Percentiles rank a stretch among this genome's conserved stretches.
Evolutionary conservation across 2,329 filamentous ascomycete genomes (phyloP).

Genomic region (Exophiala xenobiotica): DNA sequence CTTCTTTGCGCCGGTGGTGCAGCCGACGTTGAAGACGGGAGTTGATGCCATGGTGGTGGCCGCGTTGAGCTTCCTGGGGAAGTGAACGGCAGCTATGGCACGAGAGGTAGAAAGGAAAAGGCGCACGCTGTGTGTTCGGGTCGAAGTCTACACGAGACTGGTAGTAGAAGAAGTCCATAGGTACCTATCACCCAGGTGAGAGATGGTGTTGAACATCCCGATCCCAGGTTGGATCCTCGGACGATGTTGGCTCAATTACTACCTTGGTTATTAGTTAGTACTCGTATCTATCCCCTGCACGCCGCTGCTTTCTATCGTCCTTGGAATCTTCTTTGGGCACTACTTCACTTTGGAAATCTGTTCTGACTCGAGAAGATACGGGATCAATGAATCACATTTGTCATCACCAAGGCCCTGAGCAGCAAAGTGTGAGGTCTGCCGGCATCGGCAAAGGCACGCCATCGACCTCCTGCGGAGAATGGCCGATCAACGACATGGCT

Average conservation of each 20-base stretch:
- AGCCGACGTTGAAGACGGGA: slow-evolving; percentile 57
- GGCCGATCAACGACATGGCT: slow-evolving; percentile 8
- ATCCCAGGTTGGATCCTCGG: too few species aligned
- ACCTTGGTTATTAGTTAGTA: too few species aligned
- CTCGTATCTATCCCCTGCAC: too few species aligned
- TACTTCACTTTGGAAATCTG: too few species aligned
- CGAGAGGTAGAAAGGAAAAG: too few species aligned
- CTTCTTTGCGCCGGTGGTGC: slow-evolving; percentile 58
- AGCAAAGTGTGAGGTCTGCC: background rate
- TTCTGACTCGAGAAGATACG: background rate
- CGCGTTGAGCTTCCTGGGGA: slow-evolving; percentile 50
- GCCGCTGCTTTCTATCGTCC: too few species aligned
- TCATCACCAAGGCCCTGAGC: background rate
- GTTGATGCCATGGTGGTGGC: slow-evolving; percentile 53
- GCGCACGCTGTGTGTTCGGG: background rate
- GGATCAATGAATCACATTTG: background rate
- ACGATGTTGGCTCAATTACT: too few species aligned
- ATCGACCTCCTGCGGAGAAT: slow-evolving; percentile 16
- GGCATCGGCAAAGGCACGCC: slow-evolving; percentile 10
- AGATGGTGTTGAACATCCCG: too few species aligned
- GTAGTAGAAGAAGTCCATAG: background rate
- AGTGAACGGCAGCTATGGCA: slow-evolving; percentile 9
- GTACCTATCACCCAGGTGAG: too few species aligned
- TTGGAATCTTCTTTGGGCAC: too few species aligned
- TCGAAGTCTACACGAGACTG: background rate